Evolutionary conservation across 1,284 basidiomycete species (phyloP).

Genomic region (Hemileia vastatrix): DNA sequence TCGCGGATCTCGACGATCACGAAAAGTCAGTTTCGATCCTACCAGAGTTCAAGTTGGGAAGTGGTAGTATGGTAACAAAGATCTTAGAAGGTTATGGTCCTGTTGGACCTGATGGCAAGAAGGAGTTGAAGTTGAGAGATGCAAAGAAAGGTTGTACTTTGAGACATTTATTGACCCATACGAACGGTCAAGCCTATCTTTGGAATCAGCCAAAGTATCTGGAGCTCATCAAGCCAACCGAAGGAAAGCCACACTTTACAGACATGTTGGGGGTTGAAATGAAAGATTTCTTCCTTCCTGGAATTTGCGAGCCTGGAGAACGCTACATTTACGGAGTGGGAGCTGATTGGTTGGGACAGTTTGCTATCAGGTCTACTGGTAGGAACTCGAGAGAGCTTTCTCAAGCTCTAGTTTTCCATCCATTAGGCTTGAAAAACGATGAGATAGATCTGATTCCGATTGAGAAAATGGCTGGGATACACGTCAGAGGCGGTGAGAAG

Average conservation of each 20-base stretch:
- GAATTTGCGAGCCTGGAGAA: background rate
- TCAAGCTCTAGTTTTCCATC: background rate
- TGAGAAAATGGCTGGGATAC: background rate
- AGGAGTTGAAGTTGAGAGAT: background rate
- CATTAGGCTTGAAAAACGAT: background rate
- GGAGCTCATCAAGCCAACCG: background rate
- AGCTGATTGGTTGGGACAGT: background rate
- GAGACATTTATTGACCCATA: background rate
- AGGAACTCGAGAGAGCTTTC: background rate
- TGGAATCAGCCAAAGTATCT: background rate
- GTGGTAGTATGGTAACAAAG: background rate
- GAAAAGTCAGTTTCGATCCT: background rate
- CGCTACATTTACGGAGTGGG: background rate
- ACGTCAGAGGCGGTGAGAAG: background rate
- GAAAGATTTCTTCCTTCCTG: background rate
- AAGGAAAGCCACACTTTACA: background rate
- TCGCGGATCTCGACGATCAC: background rate
- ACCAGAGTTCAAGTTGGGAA: background rate
- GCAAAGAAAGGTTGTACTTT: background rate
- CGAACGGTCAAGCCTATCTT: background rate
- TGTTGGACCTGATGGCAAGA: background rate
- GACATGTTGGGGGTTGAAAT: background rate
- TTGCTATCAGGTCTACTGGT: background rate
- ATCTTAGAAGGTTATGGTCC: background rate
- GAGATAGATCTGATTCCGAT: background rate